These are phyloP conservation scores for Skeletonema potamos DNA, from an alignment of 108 stramenopile species.

Conservation along the genomic window DNA sequence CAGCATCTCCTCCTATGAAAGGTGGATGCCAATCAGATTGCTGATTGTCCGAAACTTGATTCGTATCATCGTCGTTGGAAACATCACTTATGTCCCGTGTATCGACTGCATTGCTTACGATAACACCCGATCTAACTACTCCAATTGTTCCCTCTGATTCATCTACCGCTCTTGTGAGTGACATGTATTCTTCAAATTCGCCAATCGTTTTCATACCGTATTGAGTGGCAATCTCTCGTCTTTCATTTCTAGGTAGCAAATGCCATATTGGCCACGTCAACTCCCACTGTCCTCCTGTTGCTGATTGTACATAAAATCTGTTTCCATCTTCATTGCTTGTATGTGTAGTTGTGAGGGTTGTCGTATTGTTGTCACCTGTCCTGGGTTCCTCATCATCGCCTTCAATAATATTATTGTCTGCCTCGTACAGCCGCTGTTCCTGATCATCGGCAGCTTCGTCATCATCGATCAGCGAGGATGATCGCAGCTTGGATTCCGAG, in stretches of 20 bases:
- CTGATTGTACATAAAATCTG: constrained; percentile 31
- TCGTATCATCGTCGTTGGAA: not conserved
- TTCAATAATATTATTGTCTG: constrained; percentile 6
- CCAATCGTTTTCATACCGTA: constrained; percentile 83
- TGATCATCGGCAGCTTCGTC: constrained; percentile 35
- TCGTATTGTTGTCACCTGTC: not conserved
- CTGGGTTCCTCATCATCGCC: constrained; percentile 6
- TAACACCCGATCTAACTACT: constrained; percentile 3
- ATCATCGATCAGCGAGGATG: not conserved
- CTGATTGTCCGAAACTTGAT: not conserved
- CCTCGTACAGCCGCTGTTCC: constrained; percentile 36
- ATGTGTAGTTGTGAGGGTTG: not conserved
- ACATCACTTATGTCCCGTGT: not conserved
- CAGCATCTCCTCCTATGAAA: constrained; percentile 20
- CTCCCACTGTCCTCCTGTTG: constrained; percentile 60
- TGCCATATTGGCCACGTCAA: constrained; percentile 88
- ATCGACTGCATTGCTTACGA: not conserved
- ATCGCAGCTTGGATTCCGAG: constrained; percentile 6
- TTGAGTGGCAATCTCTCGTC: constrained; percentile 62
- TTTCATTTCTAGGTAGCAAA: constrained; percentile 68
- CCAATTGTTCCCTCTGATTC: constrained; percentile 35
- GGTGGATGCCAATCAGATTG: constrained; percentile 24
- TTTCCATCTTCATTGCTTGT: constrained; percentile 1
- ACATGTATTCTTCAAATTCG: constrained; percentile 83
- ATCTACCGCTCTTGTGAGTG: constrained; percentile 51